A percentile compares a stretch with the other conserved stretches of the same genome.
These are phyloP conservation scores for Gossypium ekmanianum DNA, from an alignment of 345 rosid species.

Conservation along the genomic window DNA sequence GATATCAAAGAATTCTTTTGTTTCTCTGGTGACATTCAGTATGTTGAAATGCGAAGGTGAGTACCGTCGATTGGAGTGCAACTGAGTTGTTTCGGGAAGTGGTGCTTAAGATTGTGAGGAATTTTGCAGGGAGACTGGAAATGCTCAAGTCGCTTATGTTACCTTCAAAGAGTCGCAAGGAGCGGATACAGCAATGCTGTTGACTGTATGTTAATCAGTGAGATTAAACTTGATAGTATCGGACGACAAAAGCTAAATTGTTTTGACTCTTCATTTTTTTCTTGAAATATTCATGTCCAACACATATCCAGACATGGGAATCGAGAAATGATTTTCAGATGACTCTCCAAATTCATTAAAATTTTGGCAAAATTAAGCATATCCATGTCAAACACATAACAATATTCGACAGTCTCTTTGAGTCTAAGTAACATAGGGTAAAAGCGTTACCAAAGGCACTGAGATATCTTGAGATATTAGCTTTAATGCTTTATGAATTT, in stretches of 20 bases:
- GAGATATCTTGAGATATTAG: neutral
- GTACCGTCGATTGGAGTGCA: neutral
- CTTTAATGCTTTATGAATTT: slow-evolving; percentile 32
- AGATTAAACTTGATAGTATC: neutral
- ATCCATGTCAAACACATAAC: neutral
- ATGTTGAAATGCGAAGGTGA: slow-evolving; percentile 45
- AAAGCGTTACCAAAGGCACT: slow-evolving; percentile 23
- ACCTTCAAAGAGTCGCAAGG: slow-evolving; percentile 48
- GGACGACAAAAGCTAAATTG: neutral
- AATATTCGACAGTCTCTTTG: neutral
- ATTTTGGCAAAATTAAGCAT: neutral
- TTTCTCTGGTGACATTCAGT: slow-evolving; percentile 41
- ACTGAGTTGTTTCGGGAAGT: neutral
- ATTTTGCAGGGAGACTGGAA: slow-evolving; percentile 33
- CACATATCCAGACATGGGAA: neutral
- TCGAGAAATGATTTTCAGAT: neutral
- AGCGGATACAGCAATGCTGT: slow-evolving; percentile 48
- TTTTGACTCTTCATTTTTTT: neutral
- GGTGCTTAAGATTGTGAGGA: slow-evolving; percentile 5
- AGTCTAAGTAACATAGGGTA: neutral
- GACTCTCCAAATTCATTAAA: neutral
- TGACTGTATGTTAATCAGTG: slow-evolving; percentile 32
- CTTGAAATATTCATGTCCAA: neutral
- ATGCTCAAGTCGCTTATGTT: slow-evolving; percentile 39
- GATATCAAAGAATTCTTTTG: slow-evolving; percentile 51